A percentile compares a stretch with the other conserved stretches of the same genome.
Evolutionary conservation across 768 basidiomycete genomes (phyloP).

Genomic region (Mycena galericulata): DNA sequence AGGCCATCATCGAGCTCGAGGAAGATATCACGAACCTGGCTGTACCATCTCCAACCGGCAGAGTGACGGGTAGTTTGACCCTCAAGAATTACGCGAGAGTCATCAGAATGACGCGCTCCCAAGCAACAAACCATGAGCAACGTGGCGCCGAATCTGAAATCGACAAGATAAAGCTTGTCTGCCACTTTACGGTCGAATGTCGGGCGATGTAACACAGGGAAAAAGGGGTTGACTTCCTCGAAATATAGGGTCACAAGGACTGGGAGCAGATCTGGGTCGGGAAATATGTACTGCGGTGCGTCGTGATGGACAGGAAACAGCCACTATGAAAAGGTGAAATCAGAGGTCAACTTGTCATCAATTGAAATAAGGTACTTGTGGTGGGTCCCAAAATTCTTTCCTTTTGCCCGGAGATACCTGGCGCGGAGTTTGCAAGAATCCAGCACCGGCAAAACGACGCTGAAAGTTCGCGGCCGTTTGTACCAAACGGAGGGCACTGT

Average conservation of each 20-base stretch:
- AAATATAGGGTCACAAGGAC: slow-evolving; percentile 73
- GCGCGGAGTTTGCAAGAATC: not conserved
- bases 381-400: slow-evolving; percentile 61
- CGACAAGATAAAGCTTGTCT: slow-evolving; percentile 62
- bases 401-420: slow-evolving; percentile 49
- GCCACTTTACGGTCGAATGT: slow-evolving; percentile 68
- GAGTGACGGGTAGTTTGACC: slow-evolving; percentile 49
- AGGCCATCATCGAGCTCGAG: too few relatives aligned
- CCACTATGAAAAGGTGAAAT: slow-evolving; percentile 2
- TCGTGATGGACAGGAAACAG: slow-evolving; percentile 26
- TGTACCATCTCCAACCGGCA: slow-evolving; percentile 74
- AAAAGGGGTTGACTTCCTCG: slow-evolving; percentile 57
- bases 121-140: slow-evolving; percentile 54
- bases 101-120: slow-evolving; percentile 69
- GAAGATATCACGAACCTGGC: slow-evolving; percentile 36
- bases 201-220: slow-evolving; percentile 79
- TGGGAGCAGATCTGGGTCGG: slow-evolving; percentile 63
- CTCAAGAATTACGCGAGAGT: slow-evolving; percentile 66
- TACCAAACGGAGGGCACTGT: slow-evolving; percentile 62
- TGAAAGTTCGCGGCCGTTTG: slow-evolving; percentile 70
- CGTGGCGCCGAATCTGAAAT: slow-evolving; percentile 58
- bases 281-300: slow-evolving; percentile 54
- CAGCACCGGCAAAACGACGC: slow-evolving; percentile 13
- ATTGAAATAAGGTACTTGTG: slow-evolving; percentile 53
- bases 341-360: not conserved